Evolutionary conservation across 768 basidiomycete genomes (phyloP).

Genomic region (Lanmaoa rubissima): DNA sequence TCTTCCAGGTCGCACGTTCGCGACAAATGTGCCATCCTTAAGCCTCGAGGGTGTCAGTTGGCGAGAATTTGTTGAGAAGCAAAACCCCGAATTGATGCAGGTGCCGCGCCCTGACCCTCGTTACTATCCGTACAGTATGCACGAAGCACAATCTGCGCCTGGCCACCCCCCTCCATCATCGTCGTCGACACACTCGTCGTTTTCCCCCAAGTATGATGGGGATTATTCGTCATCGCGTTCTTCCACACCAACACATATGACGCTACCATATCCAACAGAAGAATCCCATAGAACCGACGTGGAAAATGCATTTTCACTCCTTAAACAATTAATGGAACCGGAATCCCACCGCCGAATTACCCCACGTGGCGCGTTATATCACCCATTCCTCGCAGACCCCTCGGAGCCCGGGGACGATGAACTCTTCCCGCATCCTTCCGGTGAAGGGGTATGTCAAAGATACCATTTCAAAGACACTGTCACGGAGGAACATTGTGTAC

Average conservation of each 20-base stretch:
- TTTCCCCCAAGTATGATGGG: conserved; percentile 16
- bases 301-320: conserved; percentile 68
- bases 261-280: conserved; percentile 27
- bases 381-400: conserved; percentile 66
- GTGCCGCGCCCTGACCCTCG: conserved; percentile 49
- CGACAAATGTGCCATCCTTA: conserved; percentile 86
- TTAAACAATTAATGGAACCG: conserved; percentile 69
- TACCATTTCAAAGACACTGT: conserved; percentile 61
- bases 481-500: conserved; percentile 54
- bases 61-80: conserved; percentile 68
- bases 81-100: conserved; percentile 68
- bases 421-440: conserved; percentile 66
- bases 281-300: conserved; percentile 53
- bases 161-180: conserved; percentile 31
- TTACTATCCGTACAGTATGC: conserved; percentile 51
- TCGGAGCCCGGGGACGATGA: conserved; percentile 57
- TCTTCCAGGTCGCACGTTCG: conserved; percentile 75
- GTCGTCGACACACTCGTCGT: conserved; percentile 33
- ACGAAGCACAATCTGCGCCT: conserved; percentile 26
- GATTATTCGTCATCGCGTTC: conserved; percentile 24
- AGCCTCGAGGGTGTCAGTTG: conserved; percentile 65
- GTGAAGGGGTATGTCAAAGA: conserved; percentile 62
- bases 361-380: conserved; percentile 71
- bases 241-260: conserved; percentile 15
- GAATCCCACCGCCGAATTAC: conserved; percentile 78